These are phyloP conservation scores for Pseudonitzschia delicatissima DNA, from an alignment of 108 stramenopile genomes.

Conservation along the genomic window DNA sequence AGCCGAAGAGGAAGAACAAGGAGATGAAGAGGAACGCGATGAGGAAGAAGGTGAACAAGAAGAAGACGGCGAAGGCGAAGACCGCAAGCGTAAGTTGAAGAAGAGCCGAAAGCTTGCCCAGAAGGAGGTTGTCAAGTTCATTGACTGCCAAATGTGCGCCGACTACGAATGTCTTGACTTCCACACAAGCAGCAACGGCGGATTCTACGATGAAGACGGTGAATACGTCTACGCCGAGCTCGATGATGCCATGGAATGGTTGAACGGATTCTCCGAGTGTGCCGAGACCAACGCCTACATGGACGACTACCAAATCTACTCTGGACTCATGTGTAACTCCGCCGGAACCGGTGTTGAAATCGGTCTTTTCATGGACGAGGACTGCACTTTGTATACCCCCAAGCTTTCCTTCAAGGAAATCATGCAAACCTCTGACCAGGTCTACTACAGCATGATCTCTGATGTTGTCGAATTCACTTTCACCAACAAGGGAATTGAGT, in stretches of 20 bases:
- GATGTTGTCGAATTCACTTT: constrained; percentile 41
- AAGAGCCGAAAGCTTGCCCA: constrained; percentile 34
- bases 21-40: constrained; percentile 17
- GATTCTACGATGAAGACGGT: constrained; percentile 24
- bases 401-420: constrained; percentile 8
- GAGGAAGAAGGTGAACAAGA: constrained; percentile 28
- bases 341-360: constrained; percentile 64
- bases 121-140: constrained; percentile 22
- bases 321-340: constrained; percentile 58
- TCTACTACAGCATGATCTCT: constrained; percentile 27
- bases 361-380: constrained; percentile 60
- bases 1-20: constrained; percentile 24
- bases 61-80: constrained; percentile 21
- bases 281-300: constrained; percentile 18
- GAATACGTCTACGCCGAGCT: constrained; percentile 29
- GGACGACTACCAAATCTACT: constrained; percentile 31
- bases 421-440: constrained; percentile 16
- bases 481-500: constrained; percentile 30
- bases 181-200: constrained; percentile 24
- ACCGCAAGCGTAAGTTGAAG: constrained; percentile 7
- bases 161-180: constrained; percentile 50
- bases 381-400: constrained; percentile 47
- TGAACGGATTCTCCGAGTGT: constrained; percentile 40
- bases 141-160: constrained; percentile 56
- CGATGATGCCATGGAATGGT: constrained; percentile 45